phyloP scores from a whole-genome alignment of 2,329 filamentous ascomycete species.

The Seiridium unicorne region DNA sequence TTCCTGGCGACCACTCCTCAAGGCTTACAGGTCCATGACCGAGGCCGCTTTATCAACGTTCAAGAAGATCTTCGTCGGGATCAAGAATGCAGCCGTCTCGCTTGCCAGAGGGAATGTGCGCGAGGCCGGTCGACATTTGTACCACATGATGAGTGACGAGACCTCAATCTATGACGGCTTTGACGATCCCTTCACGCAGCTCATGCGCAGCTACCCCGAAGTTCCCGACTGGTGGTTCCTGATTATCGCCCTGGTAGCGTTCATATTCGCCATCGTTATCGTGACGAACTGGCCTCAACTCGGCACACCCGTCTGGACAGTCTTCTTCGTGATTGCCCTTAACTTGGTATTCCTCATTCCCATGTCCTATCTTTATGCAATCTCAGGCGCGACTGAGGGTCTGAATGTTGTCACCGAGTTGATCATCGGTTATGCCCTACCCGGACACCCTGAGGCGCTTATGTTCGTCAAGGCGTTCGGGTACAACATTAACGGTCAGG shows the following conservation, averaged over 20 bases:
- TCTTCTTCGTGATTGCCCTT: constrained; percentile 2
- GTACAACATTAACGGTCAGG: neutral
- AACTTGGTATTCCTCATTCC: neutral
- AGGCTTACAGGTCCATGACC: neutral
- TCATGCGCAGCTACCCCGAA: neutral
- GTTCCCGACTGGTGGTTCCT: constrained; percentile 3
- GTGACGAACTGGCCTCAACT: neutral
- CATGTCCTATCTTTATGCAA: neutral
- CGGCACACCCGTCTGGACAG: neutral
- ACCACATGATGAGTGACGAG: neutral
- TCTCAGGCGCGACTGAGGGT: constrained; percentile 19
- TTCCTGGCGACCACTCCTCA: neutral
- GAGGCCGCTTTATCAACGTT: neutral
- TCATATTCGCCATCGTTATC: neutral
- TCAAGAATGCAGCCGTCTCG: too few species aligned
- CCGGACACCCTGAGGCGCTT: neutral
- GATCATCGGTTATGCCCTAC: constrained; percentile 61
- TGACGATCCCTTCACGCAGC: neutral
- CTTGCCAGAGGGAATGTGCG: neutral
- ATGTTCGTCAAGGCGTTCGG: neutral
- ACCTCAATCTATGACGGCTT: neutral
- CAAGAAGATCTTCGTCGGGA: too few species aligned
- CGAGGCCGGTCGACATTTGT: neutral
- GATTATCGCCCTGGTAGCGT: neutral
- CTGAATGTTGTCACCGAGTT: constrained; percentile 68